phyloP scores from a whole-genome alignment of 306 rosid species.

The Neltuma alba region DNA sequence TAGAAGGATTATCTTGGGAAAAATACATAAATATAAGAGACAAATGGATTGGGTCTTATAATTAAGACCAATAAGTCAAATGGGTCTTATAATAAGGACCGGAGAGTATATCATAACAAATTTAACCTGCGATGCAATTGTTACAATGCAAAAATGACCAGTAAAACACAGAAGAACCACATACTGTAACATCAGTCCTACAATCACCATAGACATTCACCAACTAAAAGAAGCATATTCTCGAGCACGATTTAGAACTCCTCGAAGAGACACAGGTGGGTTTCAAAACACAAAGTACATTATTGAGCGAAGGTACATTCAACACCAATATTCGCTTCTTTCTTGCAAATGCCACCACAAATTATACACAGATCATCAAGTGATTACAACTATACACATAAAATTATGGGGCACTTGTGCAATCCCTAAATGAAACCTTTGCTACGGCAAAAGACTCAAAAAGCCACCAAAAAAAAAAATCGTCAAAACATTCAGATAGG shows the following conservation, averaged over 20 bases:
- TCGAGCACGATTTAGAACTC: neutral
- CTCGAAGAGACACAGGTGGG: neutral
- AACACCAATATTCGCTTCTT: neutral
- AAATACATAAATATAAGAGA: too few relatives aligned
- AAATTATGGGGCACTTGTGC: neutral
- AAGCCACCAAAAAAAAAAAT: constrained; percentile 1
- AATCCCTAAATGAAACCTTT: constrained; percentile 18
- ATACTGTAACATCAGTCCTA: neutral
- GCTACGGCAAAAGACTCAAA: neutral
- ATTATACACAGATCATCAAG: neutral
- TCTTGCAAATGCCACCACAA: neutral
- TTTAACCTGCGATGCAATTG: neutral
- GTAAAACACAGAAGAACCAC: neutral
- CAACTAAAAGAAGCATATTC: constrained; percentile 16
- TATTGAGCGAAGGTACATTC: neutral
- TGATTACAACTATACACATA: neutral
- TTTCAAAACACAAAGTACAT: neutral
- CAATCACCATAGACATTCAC: neutral
- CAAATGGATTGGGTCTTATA: too few relatives aligned
- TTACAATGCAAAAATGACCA: neutral
- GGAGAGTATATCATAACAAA: too few relatives aligned
- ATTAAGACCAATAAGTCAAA: too few relatives aligned
- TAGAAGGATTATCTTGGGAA: too few relatives aligned
- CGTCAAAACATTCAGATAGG: neutral
- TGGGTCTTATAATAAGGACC: too few relatives aligned